A percentile compares a stretch with the other conserved stretches of the same genome.
Evolutionary conservation across 2,329 filamentous ascomycete species (phyloP).

Genomic region (Aspergillus candidus): DNA sequence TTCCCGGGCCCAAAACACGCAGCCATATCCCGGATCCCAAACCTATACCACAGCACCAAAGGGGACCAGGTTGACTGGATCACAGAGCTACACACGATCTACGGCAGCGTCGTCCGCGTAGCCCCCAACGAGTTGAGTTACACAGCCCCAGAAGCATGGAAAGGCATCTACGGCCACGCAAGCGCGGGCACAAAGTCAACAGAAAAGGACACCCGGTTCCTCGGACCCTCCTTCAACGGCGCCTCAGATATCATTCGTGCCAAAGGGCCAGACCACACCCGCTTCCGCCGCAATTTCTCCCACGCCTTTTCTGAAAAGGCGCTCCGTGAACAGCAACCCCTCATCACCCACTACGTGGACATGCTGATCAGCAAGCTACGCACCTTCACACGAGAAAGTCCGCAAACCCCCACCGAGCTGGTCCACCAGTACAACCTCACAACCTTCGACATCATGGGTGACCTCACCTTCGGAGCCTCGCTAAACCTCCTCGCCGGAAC

Average conservation of each 20-base stretch:
- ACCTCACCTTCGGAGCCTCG: conserved; percentile 13
- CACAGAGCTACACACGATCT: conserved; percentile 18
- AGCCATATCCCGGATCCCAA: conserved; percentile 3
- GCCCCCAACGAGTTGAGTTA: conserved; percentile 37
- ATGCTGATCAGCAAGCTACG: conserved; percentile 19
- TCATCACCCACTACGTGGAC: conserved; percentile 27
- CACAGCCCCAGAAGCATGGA: conserved; percentile 24
- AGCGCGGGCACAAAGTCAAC: conserved; percentile 18
- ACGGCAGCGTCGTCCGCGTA: conserved; percentile 34
- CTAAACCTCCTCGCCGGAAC: conserved; percentile 4
- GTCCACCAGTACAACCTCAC: conserved; percentile 8
- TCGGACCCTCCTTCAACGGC: conserved; percentile 15
- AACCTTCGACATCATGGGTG: conserved; percentile 16
- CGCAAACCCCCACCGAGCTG: background rate
- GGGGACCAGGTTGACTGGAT: conserved; percentile 10
- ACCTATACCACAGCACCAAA: conserved; percentile 3
- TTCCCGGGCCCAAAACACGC: conserved; percentile 7
- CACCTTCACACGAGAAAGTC: background rate
- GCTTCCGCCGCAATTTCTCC: conserved; percentile 28
- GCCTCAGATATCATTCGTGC: conserved; percentile 23
- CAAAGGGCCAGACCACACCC: conserved; percentile 21
- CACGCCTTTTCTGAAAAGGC: conserved; percentile 33
- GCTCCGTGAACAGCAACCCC: conserved; percentile 27
- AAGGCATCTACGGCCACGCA: conserved; percentile 32
- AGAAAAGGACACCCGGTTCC: conserved; percentile 21